Percentiles rank a stretch among this genome's conserved stretches.
Conservation (phyloP, 2,329 filamentous ascomycete genomes). For the Parastagonospora nodorum region DNA sequence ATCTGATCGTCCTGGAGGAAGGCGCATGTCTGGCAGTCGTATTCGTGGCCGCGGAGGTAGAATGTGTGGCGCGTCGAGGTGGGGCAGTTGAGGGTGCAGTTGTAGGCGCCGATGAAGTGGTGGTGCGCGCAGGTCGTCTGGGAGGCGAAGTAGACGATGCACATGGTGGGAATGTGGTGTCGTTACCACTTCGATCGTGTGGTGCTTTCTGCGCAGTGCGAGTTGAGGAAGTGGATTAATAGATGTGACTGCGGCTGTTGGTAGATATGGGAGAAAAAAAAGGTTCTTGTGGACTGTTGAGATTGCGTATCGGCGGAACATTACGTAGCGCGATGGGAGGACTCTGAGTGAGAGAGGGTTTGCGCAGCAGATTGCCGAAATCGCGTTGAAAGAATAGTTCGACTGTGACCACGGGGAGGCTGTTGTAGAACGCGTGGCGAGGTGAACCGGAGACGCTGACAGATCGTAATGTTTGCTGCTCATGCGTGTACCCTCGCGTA, state of each 20-base stretch:
- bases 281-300: no score
- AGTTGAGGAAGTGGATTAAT: background rate
- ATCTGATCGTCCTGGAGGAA: background rate
- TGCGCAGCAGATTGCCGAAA: no score
- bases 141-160: conserved; percentile 8
- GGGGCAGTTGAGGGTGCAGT: conserved; percentile 2
- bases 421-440: background rate
- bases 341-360: no score
- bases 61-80: background rate
- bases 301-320: no score
- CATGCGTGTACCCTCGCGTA: background rate
- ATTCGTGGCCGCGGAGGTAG: conserved; percentile 2
- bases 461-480: background rate
- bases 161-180: conserved; percentile 6
- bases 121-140: conserved; percentile 9
- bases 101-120: conserved; percentile 3
- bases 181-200: no score
- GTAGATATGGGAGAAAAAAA: no score
- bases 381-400: no score
- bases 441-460: background rate
- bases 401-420: no score
- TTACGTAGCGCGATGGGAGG: no score
- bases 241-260: background rate
- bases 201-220: background rate
- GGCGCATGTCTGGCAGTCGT: background rate